Evolutionary conservation across 2,329 filamentous ascomycete species (phyloP).

Genomic region (Magnaporthiopsis rhizophila): DNA sequence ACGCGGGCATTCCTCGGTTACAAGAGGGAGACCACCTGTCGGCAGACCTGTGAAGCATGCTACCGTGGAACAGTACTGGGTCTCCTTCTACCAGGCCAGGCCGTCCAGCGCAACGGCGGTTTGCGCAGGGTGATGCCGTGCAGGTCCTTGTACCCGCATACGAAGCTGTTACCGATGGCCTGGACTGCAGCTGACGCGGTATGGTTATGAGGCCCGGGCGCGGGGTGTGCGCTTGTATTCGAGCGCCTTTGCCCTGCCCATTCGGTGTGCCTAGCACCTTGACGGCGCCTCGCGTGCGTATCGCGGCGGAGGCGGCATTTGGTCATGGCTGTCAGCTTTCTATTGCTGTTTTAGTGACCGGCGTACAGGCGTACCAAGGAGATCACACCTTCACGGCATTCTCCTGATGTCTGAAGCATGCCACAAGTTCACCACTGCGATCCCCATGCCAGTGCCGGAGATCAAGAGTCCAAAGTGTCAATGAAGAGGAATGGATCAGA

Average conservation of each 20-base stretch:
- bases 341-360: background rate
- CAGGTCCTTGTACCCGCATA: constrained; percentile 63
- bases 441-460: too few relatives aligned
- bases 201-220: constrained; percentile 76
- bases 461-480: too few relatives aligned
- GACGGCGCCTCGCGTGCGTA: constrained; percentile 62
- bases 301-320: constrained; percentile 57
- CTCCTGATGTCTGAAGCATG: constrained; percentile 11
- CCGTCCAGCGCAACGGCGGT: too few relatives aligned
- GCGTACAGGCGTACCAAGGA: too few relatives aligned
- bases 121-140: constrained; percentile 60
- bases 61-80: constrained; percentile 68
- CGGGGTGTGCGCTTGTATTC: constrained; percentile 55
- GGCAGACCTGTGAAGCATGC: constrained; percentile 25
- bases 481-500: too few relatives aligned
- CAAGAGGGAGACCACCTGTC: constrained; percentile 63
- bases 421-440: too few relatives aligned
- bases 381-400: constrained; percentile 20
- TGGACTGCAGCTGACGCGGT: constrained; percentile 74
- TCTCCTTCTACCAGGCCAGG: constrained; percentile 58
- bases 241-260: constrained; percentile 68
- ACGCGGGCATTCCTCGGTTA: too few relatives aligned
- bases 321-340: constrained; percentile 1
- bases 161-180: constrained; percentile 68
- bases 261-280: constrained; percentile 54